These are phyloP conservation scores for Vanilla planifolia DNA, from an alignment of 106 monocot species.

Conservation along the genomic window DNA sequence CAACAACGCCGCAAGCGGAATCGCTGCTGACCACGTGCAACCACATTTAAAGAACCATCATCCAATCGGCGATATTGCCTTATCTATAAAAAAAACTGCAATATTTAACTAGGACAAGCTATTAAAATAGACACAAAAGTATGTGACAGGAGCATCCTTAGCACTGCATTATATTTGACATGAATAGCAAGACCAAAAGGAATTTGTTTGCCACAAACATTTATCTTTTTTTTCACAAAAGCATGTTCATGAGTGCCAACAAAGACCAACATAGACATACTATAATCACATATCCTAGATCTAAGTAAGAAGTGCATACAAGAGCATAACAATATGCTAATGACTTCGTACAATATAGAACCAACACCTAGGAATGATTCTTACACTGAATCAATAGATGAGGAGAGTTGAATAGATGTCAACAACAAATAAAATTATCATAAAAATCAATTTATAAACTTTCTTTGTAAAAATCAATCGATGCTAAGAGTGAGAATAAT, in stretches of 20 bases:
- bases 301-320: not conserved
- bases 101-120: constrained; percentile 3
- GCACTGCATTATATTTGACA: not conserved
- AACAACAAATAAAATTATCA: too few relatives aligned
- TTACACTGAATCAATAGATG: too few relatives aligned
- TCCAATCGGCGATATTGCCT: constrained; percentile 63
- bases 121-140: not conserved
- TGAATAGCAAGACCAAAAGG: not conserved
- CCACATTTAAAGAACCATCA: constrained; percentile 80
- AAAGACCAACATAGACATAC: too few relatives aligned
- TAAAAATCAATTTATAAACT: too few relatives aligned
- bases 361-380: too few relatives aligned
- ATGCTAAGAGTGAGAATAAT: too few relatives aligned
- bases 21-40: constrained; percentile 91
- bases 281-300: too few relatives aligned
- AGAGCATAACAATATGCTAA: not conserved
- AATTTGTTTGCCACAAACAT: not conserved
- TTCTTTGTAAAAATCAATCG: too few relatives aligned
- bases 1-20: constrained; percentile 71
- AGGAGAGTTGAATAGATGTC: too few relatives aligned
- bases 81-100: constrained; percentile 42
- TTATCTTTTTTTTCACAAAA: not conserved
- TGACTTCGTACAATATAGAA: too few relatives aligned
- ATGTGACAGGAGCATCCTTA: not conserved
- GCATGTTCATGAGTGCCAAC: not conserved